Evolutionary conservation across 768 basidiomycete genomes (phyloP), one percentile per base, ranked within the genome.

Genomic region (Crepidotus variabilis): DNA sequence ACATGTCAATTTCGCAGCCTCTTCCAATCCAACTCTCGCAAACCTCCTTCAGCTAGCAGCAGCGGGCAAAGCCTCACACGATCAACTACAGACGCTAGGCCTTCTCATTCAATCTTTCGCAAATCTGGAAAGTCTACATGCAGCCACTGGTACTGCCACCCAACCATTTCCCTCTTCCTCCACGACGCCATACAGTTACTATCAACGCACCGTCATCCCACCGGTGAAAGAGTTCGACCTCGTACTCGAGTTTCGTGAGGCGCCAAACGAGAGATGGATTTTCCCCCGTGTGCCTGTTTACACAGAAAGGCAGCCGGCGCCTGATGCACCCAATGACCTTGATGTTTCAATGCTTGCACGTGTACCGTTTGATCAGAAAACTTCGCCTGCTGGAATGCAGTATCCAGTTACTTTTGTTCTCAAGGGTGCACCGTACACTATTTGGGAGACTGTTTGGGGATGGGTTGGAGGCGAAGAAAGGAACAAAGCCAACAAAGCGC

Each of bases 81-180:
- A 85, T 16, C 85, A 92, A 65, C 70, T 87, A 22, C 81, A 87
- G 68, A 82, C 82, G 5, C 81, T 91, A 21, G 86, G 85, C 22
- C 67, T 85, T n/a, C 77, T 89, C n/a, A 85, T 92, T 39, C 86
- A 86, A 58, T 84, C 87, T 21, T 65, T 90, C 46, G 80, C 84
- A 22, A 71, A 66, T 34, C 85, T 86, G 56, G 43, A 78, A 83
- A 28, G 71, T 65, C 35, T 60, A 71, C 16, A 67, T 65, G 23
- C 57, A 65, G 24, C 49, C 54, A 18, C 54, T 52, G 20, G 48
- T 50, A 45, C 52, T 52, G 39, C 58, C 47, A 6, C 60, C 20
- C 48, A 50, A 28, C 23, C 54, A 53, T 14, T 51, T 51, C 28
- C 53, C n/a, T 18, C 57, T 45, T 36, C 58, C 53, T 49, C 32